Conservation (phyloP, 2,329 filamentous ascomycete genomes). For the Penicillium sp. region DNA sequence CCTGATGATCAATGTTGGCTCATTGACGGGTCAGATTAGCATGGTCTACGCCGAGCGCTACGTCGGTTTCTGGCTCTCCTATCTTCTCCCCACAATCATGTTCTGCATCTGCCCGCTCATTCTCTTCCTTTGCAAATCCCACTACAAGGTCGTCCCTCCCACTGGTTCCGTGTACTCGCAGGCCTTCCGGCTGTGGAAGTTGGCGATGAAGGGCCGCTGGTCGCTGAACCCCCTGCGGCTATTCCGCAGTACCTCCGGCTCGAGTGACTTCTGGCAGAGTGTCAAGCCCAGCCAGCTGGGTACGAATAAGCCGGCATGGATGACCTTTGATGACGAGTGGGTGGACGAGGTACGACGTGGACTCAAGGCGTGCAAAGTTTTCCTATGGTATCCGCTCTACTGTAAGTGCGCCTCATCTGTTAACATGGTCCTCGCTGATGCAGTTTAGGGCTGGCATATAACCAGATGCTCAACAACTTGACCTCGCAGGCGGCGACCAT, state of each 20-base stretch:
- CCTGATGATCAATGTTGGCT: conserved; percentile 64
- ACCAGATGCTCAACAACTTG: conserved; percentile 53
- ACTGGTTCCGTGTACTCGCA: conserved; percentile 68
- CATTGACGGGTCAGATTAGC: conserved; percentile 55
- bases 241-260: conserved; percentile 11
- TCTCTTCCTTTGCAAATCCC: conserved; percentile 55
- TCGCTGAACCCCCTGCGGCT: conserved; percentile 57
- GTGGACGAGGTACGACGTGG: conserved; percentile 72
- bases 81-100: conserved; percentile 60
- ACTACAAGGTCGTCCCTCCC: conserved; percentile 60
- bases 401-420: conserved; percentile 23
- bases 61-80: conserved; percentile 69
- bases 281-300: conserved; percentile 33
- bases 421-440: background rate
- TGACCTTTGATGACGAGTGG: conserved; percentile 79
- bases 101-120: conserved; percentile 60
- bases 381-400: conserved; percentile 54
- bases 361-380: conserved; percentile 64
- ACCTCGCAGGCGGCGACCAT: conserved; percentile 54
- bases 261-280: conserved; percentile 21
- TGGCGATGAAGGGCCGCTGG: conserved; percentile 61
- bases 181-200: conserved; percentile 56
- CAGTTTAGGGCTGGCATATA: conserved; percentile 43
- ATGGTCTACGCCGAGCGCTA: conserved; percentile 74
- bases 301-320: conserved; percentile 38